Evolutionary conservation across 106 monocot species (phyloP).

Genomic region (Platanthera zijinensis): DNA sequence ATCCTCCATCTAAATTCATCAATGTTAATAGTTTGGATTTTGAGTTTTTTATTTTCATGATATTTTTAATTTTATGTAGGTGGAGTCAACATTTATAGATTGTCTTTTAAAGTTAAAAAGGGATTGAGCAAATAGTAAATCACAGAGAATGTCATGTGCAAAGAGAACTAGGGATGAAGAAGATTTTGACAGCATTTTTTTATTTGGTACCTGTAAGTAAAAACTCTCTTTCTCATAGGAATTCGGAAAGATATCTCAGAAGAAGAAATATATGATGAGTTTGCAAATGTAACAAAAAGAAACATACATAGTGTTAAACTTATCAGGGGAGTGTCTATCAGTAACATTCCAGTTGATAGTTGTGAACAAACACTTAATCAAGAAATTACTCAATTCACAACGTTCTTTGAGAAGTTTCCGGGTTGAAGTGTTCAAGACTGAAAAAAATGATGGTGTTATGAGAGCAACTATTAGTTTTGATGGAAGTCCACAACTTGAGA

Average conservation of each 20-base stretch:
- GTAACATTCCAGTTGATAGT: constrained; percentile 12
- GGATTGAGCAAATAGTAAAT: no score
- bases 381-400: constrained; percentile 57
- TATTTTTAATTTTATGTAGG: no score
- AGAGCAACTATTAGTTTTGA: constrained; percentile 70
- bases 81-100: no score
- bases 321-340: constrained; percentile 37
- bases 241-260: constrained; percentile 56
- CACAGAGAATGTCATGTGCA: no score
- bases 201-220: no score
- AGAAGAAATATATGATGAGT: constrained; percentile 44
- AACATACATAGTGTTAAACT: constrained; percentile 39
- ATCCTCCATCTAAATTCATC: no score
- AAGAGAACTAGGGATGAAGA: no score
- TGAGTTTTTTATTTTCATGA: no score
- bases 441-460: constrained; percentile 41
- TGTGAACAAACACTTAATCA: constrained; percentile 48
- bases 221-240: constrained; percentile 51
- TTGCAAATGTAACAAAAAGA: constrained; percentile 35
- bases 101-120: no score
- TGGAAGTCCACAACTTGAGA: constrained; percentile 76
- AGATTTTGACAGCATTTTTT: no score
- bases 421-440: constrained; percentile 62
- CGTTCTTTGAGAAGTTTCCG: constrained; percentile 23
- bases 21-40: no score